Percentiles rank a stretch among this genome's conserved stretches.
Evolutionary conservation across 1,284 basidiomycete species (phyloP).

Genomic region (Cryptococcus sp.): DNA sequence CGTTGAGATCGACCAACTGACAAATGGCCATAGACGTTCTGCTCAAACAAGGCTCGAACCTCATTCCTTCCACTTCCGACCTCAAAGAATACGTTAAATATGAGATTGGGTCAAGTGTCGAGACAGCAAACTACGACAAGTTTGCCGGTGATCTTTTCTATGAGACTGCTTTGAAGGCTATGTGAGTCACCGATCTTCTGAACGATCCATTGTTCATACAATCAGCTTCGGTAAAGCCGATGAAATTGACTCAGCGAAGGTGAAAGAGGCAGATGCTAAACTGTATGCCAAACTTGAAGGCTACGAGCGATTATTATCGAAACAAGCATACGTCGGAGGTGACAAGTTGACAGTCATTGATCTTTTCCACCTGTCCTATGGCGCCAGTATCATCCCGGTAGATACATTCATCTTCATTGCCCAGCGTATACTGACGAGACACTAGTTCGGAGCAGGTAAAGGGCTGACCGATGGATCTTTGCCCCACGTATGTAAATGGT

Average conservation of each 20-base stretch:
- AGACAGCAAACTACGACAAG: conserved; percentile 55
- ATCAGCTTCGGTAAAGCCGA: conserved; percentile 13
- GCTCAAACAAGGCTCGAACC: conserved; percentile 14
- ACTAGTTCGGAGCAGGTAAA: not conserved
- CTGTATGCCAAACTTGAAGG: conserved; percentile 51
- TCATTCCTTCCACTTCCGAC: conserved; percentile 37
- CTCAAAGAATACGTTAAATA: conserved; percentile 51
- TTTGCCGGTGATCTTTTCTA: conserved; percentile 46
- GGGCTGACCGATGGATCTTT: conserved; percentile 5
- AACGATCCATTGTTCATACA: not conserved
- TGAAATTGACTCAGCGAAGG: conserved; percentile 37
- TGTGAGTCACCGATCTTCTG: conserved; percentile 2
- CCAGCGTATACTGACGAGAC: not conserved
- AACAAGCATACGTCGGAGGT: conserved; percentile 56
- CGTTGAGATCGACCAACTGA: not conserved
- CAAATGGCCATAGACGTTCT: conserved; percentile 23
- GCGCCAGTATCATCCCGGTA: conserved; percentile 27
- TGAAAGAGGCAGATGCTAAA: conserved; percentile 32
- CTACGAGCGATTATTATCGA: conserved; percentile 55
- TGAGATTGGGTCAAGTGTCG: conserved; percentile 58
- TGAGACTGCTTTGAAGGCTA: conserved; percentile 49
- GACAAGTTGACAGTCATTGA: conserved; percentile 57
- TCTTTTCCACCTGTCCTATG: conserved; percentile 57
- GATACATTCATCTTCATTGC: not conserved
- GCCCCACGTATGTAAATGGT: conserved; percentile 11